Base-by-base conservation (phyloP, 1,284 basidiomycete species). In the Pholiota adiposa region DNA sequence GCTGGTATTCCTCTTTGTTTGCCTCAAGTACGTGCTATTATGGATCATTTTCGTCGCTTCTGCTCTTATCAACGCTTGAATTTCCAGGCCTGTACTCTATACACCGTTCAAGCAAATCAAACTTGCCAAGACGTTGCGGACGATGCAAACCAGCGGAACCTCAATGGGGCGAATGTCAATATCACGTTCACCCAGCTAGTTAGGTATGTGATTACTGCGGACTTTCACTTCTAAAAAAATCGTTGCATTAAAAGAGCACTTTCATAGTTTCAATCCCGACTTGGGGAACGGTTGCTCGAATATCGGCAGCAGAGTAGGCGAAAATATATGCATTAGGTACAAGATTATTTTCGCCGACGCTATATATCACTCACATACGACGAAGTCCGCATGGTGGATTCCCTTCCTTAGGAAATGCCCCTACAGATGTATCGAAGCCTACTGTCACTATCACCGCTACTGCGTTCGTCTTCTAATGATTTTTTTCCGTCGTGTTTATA, bases 371-470 rank as follows among this genome's bases (percentile, higher is more conserved):
- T 29, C 5, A 19, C 25, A 23, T 55, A 34, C 19, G 27, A 4
- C 40, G 16, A 12, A 60, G 59, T 31, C 59, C 59, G 1, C 59
- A 60, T n/a, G 59, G 59, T 11, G 59, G 59, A 18, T 60, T 60
- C 19, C 44, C 41, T 5, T 27, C 50, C 16, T 48, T 60, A n/a
- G 59, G 59, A 51, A 48, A 51, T 50, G 59, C 53, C 21, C 53
- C 53, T 23, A 60, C 38, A 19, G 59, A 54, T 27, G 50, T 60
- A 23, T 53, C 51, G 16, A 53, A 53, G 29, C 59, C 59, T 29
- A 60, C 38, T 48, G 38, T 54, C 1, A 56, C 59, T 8, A 54
- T 54, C 14, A 60, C 59, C 9, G 54, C 59, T 23, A 54, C 54
- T 18, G 41, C 51, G 59, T 60, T 19, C 16, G 49, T 56, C 16